phyloP scores from a whole-genome alignment of 805 yeast species.

The Ogataea pini region DNA sequence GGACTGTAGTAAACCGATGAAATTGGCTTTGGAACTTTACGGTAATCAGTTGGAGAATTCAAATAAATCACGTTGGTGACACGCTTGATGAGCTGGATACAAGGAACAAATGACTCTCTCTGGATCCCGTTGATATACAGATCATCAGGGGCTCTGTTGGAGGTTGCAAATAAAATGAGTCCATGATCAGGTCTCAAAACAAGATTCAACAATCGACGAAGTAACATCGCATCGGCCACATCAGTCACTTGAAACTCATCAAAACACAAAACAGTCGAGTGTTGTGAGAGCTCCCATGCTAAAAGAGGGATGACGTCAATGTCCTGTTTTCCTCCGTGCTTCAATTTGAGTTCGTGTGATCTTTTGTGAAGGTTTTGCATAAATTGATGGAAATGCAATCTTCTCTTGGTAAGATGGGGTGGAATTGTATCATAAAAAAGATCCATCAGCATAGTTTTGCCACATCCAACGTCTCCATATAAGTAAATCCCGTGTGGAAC shows the following conservation, averaged over 20 bases:
- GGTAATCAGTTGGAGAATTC: slow-evolving; percentile 91
- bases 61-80: slow-evolving; percentile 76
- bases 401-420: slow-evolving; percentile 65
- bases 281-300: slow-evolving; percentile 79
- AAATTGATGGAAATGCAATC: slow-evolving; percentile 95
- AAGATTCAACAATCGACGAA: slow-evolving; percentile 69
- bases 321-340: slow-evolving; percentile 64
- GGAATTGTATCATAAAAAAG: slow-evolving; percentile 87
- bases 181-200: slow-evolving; percentile 78
- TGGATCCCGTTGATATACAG: slow-evolving; percentile 93
- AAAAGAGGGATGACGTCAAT: slow-evolving; percentile 80
- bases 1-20: slow-evolving; percentile 80
- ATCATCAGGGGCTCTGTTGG: slow-evolving; percentile 93
- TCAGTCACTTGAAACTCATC: slow-evolving; percentile 98
- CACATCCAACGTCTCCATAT: slow-evolving; percentile 98
- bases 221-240: slow-evolving; percentile 97
- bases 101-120: slow-evolving; percentile 87
- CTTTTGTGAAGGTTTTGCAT: slow-evolving; percentile 93
- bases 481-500: slow-evolving; percentile 85
- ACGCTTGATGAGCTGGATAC: slow-evolving; percentile 75
- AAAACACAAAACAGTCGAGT: slow-evolving; percentile 80
- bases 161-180: slow-evolving; percentile 85
- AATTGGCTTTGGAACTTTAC: slow-evolving; percentile 82
- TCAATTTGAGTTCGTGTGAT: slow-evolving; percentile 68
- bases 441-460: slow-evolving; percentile 98